Base-by-base conservation (phyloP, 1,139 yeast species). In the Kodamaea suecica region DNA sequence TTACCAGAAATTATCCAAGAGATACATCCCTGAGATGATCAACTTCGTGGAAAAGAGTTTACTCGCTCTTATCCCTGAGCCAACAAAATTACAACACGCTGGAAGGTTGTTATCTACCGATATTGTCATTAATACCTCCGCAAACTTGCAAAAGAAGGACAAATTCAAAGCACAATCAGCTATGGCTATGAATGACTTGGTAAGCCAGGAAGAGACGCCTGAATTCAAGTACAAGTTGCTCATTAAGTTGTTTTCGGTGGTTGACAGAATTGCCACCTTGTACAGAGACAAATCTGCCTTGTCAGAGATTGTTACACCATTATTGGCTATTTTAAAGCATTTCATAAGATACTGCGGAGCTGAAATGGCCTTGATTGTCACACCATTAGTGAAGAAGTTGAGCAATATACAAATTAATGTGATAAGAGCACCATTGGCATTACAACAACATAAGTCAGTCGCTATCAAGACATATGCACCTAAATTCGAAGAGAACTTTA, bases 401-500 rank as follows among this genome's bases (percentile, higher is more conserved):
- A 50, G 60, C 34, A 78, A 71, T 37, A 66, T 85, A 42, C 39
- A 45, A 10, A 34, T 32, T 10, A 61, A 59, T 40, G 63, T 78
- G 4, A 78, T 76, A 37, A 78, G 92, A 41, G 65, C 57, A 40
- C 97, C 97, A 38, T 72, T 92, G 47, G 66, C 80, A n/a, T 70
- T 92, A 45, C 99, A 94, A 63, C 66, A 76, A n/a, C 97, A 90
- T 63, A 78, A 77, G 52, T 87, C 95, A 23, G 59, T 92, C 39
- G 84, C 96, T 3, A 84, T 94, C 52, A 83, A 92, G 32, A 77
- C 95, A 1, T 76, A 73, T 53, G 84, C 90, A 29, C 99, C 99
- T 45, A 83, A 85, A 62, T 94, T 84, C 55, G 97, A 90, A 62
- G 97, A 87, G 53, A 87, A 88, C 67, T 94, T 83, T 75, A 90